Evolutionary conservation across 108 stramenopile species (phyloP), one percentile per base, ranked within the genome.

Genomic region (Nitzschia sp.): DNA sequence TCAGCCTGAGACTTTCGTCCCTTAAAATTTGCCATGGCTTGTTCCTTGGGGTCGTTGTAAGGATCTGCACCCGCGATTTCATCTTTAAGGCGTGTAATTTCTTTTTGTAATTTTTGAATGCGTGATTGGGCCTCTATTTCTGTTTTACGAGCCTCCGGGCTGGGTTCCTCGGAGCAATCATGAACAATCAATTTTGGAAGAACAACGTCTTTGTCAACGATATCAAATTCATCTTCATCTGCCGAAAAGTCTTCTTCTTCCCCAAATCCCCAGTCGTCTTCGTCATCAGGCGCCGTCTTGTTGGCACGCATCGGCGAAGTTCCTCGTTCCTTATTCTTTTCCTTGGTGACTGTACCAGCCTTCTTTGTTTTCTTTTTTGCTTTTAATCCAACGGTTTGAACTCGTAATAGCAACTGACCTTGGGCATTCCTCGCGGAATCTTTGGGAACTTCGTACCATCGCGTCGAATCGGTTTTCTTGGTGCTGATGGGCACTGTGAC

Each of bases 341-440:
- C 38, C 38, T 42, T 42, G 9, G 6, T 42, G 9, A 9, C 13
- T 42, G 6, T 42, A 13, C 9, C 6, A 42, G 38, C 13, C 13
- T 13, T 13, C 38, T 42, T 13, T 42, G 38, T 42, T 13, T 42
- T 42, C 13, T 42, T 42, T 13, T 42, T 42, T 42, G 6, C 13
- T 13, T 42, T 42, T 13, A 42, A 42, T 9, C 38, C 38, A 13
- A 42, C 38, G 6, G 66, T 55, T 21, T 33, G 33, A 18, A 67
- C 17, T 35, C 19, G 25, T 9, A 67, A 24, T 19, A 36, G 31
- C 51, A 67, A 33, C 1, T 29, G 33, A 5, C 67, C 74, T 2
- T 28, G 32, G 19, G 68, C 74, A 61, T 70, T 75, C 24, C 55
- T 55, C 38, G 64, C 53, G 1, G 64, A 73, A 9, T 54, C 45